These are phyloP conservation scores for Rhododendron ferrugineum DNA, from an alignment of 148 eudicot genomes.

Conservation along the genomic window DNA sequence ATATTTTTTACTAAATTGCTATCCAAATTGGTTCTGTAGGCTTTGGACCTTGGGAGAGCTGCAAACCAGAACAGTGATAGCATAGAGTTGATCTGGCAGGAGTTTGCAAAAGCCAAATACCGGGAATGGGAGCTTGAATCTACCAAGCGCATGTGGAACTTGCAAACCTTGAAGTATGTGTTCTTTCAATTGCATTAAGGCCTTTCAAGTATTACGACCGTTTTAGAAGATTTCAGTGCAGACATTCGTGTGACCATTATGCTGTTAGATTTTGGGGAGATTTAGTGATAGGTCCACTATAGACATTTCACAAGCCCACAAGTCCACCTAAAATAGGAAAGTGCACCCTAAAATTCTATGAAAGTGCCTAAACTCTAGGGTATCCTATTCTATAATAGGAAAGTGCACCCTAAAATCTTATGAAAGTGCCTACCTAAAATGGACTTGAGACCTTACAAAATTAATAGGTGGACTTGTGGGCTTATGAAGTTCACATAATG, in stretches of 20 bases:
- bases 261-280: neutral
- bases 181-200: neutral
- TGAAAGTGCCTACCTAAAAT: no score
- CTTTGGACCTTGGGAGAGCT: slow-evolving; percentile 86
- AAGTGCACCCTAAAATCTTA: no score
- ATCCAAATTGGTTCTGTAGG: slow-evolving; percentile 26
- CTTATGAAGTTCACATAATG: no score
- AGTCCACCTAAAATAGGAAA: no score
- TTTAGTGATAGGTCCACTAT: no score
- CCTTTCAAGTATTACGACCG: neutral
- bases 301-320: no score
- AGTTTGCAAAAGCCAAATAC: slow-evolving; percentile 84
- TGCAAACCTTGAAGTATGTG: slow-evolving; percentile 67
- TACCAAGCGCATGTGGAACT: slow-evolving; percentile 60
- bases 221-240: neutral
- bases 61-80: slow-evolving; percentile 59
- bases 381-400: no score
- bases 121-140: slow-evolving; percentile 77
- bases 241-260: neutral
- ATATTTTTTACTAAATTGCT: neutral
- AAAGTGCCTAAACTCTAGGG: no score
- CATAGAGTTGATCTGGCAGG: slow-evolving; percentile 93
- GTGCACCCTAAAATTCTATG: no score
- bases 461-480: no score
- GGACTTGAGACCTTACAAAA: no score